These are phyloP conservation scores for Pseudofabraea citricarpa DNA, from an alignment of 2,329 filamentous ascomycete genomes.

Conservation along the genomic window DNA sequence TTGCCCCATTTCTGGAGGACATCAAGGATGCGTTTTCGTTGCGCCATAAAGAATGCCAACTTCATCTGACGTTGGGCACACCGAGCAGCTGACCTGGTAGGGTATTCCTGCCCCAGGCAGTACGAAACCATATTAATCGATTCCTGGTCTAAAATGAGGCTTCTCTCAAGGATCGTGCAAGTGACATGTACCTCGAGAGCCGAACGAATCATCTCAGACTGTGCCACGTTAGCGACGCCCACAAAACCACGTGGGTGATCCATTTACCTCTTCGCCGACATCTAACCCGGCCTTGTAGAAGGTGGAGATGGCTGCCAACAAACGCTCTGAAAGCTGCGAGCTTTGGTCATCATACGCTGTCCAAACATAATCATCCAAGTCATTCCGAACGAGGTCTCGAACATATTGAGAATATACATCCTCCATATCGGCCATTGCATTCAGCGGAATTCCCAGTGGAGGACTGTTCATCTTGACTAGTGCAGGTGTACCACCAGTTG, in stretches of 20 bases:
- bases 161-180: conserved; percentile 23
- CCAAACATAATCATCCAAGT: conserved; percentile 17
- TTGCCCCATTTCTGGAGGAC: conserved; percentile 25
- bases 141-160: conserved; percentile 21
- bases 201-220: conserved; percentile 23
- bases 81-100: conserved; percentile 17
- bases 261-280: conserved; percentile 20
- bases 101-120: conserved; percentile 17
- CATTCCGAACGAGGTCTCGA: conserved; percentile 19
- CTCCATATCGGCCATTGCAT: conserved; percentile 23
- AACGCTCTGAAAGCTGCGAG: conserved; percentile 18
- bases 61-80: conserved; percentile 27
- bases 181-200: conserved; percentile 26
- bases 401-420: conserved; percentile 20
- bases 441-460: conserved; percentile 23
- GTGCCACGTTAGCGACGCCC: conserved; percentile 5
- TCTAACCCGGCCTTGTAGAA: conserved; percentile 18
- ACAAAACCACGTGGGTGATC: neutral
- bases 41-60: conserved; percentile 22
- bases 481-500: conserved; percentile 10
- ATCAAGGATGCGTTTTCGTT: conserved; percentile 21
- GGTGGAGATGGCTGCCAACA: conserved; percentile 16
- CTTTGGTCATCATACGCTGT: conserved; percentile 20
- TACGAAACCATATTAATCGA: conserved; percentile 19
- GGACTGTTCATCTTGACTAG: conserved; percentile 20